These are phyloP conservation scores for Aspergillus unguis DNA, from an alignment of 2,329 filamentous ascomycete species.

Conservation along the genomic window DNA sequence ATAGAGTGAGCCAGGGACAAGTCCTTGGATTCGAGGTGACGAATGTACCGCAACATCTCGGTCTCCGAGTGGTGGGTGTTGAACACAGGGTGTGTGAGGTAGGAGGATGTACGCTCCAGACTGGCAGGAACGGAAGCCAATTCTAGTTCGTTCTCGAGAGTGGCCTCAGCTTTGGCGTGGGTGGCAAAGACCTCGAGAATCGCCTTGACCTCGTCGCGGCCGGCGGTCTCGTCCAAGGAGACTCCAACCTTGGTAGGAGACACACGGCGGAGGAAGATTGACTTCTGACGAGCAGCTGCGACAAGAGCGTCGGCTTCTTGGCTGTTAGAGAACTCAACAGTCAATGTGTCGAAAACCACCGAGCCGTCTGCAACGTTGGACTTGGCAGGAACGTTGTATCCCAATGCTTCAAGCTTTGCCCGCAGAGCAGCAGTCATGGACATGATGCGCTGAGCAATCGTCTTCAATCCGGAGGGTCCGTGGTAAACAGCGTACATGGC, in stretches of 20 bases:
- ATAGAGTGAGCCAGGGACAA: slow-evolving; percentile 92
- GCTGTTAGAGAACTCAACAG: slow-evolving; percentile 57
- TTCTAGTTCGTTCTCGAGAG: slow-evolving; percentile 34
- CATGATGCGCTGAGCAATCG: slow-evolving; percentile 76
- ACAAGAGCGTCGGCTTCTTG: slow-evolving; percentile 53
- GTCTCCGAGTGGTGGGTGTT: slow-evolving; percentile 95
- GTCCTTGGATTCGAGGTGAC: slow-evolving; percentile 91
- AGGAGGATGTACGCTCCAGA: slow-evolving; percentile 69
- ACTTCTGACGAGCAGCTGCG: slow-evolving; percentile 49
- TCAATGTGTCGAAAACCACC: slow-evolving; percentile 75
- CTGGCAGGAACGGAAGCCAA: slow-evolving; percentile 46
- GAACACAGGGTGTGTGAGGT: slow-evolving; percentile 87
- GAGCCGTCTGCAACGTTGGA: slow-evolving; percentile 55
- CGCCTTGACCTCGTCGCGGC: slow-evolving; percentile 54
- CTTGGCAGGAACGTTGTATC: slow-evolving; percentile 60
- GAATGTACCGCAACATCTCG: slow-evolving; percentile 87
- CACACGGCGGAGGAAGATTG: slow-evolving; percentile 63
- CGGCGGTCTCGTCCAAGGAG: slow-evolving; percentile 73
- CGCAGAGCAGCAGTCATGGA: slow-evolving; percentile 68
- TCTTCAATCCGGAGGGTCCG: slow-evolving; percentile 75
- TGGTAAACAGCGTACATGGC: slow-evolving; percentile 95
- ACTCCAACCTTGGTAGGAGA: slow-evolving; percentile 63
- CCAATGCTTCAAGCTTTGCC: slow-evolving; percentile 59
- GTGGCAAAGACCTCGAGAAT: slow-evolving; percentile 57
- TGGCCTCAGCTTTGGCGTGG: slow-evolving; percentile 36